A percentile compares a stretch with the other conserved stretches of the same genome.
Conservation (phyloP, 768 basidiomycete genomes). For the Podaxis sp. region DNA sequence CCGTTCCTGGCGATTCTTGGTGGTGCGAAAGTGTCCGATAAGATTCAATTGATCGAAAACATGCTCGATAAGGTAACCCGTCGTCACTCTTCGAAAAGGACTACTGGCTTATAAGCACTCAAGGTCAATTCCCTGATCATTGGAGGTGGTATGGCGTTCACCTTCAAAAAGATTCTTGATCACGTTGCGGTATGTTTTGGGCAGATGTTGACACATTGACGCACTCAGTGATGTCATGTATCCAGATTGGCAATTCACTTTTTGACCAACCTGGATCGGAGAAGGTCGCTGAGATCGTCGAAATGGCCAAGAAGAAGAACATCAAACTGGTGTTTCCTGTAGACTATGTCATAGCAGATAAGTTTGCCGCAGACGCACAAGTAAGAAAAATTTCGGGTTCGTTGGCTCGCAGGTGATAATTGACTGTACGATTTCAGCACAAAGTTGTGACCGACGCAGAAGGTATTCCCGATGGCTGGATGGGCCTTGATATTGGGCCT, state of each 20-base stretch:
- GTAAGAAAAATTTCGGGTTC: constrained; percentile 35
- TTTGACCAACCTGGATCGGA: constrained; percentile 88
- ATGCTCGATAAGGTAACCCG: constrained; percentile 88
- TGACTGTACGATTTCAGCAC: constrained; percentile 42
- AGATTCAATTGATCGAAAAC: constrained; percentile 98
- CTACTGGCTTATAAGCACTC: not conserved
- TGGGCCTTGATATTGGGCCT: constrained; percentile 92
- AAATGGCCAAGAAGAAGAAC: constrained; percentile 89
- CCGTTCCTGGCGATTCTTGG: constrained; percentile 99
- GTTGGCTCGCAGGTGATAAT: not conserved
- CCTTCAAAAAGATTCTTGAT: constrained; percentile 94
- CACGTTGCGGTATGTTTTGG: constrained; percentile 57
- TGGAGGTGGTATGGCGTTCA: constrained; percentile 98
- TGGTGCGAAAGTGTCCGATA: constrained; percentile 98
- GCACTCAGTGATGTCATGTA: constrained; percentile 22
- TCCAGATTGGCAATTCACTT: constrained; percentile 90
- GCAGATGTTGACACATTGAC: constrained; percentile 6
- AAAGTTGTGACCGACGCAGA: constrained; percentile 74
- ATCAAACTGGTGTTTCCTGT: constrained; percentile 96
- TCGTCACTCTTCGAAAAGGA: not conserved
- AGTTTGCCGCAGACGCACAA: constrained; percentile 90
- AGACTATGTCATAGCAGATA: constrained; percentile 93
- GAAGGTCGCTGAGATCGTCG: constrained; percentile 80
- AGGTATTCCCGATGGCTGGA: constrained; percentile 91
- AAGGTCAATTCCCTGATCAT: constrained; percentile 96